Evolutionary conservation across 176 grass and related monocot genomes (phyloP), one percentile per base, ranked within the genome.

Genomic region (Urochloa ruziziensis): DNA sequence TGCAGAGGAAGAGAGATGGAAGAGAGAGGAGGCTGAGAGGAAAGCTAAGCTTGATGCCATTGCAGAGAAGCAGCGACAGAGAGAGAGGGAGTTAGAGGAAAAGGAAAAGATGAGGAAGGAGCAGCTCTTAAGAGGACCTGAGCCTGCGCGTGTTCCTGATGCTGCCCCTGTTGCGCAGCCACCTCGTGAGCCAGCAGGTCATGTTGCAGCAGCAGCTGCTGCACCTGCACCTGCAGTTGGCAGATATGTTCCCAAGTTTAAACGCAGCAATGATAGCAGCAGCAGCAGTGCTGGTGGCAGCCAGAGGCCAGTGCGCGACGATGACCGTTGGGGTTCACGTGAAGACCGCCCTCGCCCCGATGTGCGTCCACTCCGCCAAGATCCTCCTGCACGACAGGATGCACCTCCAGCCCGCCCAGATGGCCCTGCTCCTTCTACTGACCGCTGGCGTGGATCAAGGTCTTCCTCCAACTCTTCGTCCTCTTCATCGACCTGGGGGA

Each of bases 31-130:
- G 51, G 80, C 85, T 0, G 96, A 98, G 66, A 83, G 61, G 57
- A 98, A 94, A 75, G 89, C 91, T 16, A 98, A 93, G 72, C 87
- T 98, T n/a, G 96, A 95, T 13, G 93, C 96, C 6, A 95, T 98
- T 65, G 93, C 91, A 24, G 89, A 83, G 34, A 96, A 78, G 77
- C 96, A 99, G 87, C 88, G 75, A 23, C 83, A 89, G 67, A 90
- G 96, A 53, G 93, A 99, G 60, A 69, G 23, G 16, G 96, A 99
- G 54, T 36, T 96, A 25, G 96, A 99, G 78, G 96, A 96, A 83
- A 95, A 86, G 67, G 96, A 81, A 32, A 71, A 79, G 27, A 67
- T 85, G 43, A 84, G 68, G 40, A 87, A 56, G 60, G 96, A 98
- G 17, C 54, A 80, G 48, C 83, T 94, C 23, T 47, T 94, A 67